phyloP scores from a whole-genome alignment of 2,329 filamentous ascomycete species.

The Diaporthe batatas region DNA sequence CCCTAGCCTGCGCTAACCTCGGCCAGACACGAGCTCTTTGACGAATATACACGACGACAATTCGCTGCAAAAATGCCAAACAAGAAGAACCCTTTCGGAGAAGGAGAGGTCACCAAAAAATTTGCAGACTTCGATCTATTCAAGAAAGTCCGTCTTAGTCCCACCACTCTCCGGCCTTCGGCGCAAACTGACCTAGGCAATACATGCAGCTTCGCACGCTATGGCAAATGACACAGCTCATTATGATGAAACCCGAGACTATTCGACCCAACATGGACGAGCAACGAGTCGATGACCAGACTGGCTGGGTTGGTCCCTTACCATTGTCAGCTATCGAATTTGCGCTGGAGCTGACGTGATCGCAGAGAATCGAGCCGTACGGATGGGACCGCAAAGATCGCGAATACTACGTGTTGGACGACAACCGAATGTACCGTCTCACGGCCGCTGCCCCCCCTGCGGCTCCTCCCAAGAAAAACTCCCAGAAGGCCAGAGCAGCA shows the following conservation, averaged over 20 bases:
- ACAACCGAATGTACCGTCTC: slow-evolving; percentile 90
- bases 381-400: slow-evolving; percentile 92
- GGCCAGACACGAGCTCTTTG: slow-evolving; percentile 84
- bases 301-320: slow-evolving; percentile 79
- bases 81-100: slow-evolving; percentile 84
- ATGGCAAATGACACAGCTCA: slow-evolving; percentile 91
- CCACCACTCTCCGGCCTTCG: background rate
- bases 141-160: slow-evolving; percentile 71
- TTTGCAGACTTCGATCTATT: slow-evolving; percentile 88
- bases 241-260: slow-evolving; percentile 87
- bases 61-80: slow-evolving; percentile 84
- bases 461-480: slow-evolving; percentile 71
- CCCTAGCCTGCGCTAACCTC: slow-evolving; percentile 32
- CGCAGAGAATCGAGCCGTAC: slow-evolving; percentile 80
- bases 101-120: slow-evolving; percentile 76
- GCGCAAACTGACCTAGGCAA: background rate
- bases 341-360: slow-evolving; percentile 46
- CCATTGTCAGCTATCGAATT: slow-evolving; percentile 25
- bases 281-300: slow-evolving; percentile 83
- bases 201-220: slow-evolving; percentile 75
- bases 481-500: slow-evolving; percentile 73
- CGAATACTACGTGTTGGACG: slow-evolving; percentile 90
- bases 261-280: slow-evolving; percentile 90
- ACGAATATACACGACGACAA: slow-evolving; percentile 92
- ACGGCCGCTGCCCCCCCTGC: slow-evolving; percentile 79